These are phyloP conservation scores for Oryza punctata DNA, from an alignment of 176 grass and related monocot species.

Conservation along the genomic window DNA sequence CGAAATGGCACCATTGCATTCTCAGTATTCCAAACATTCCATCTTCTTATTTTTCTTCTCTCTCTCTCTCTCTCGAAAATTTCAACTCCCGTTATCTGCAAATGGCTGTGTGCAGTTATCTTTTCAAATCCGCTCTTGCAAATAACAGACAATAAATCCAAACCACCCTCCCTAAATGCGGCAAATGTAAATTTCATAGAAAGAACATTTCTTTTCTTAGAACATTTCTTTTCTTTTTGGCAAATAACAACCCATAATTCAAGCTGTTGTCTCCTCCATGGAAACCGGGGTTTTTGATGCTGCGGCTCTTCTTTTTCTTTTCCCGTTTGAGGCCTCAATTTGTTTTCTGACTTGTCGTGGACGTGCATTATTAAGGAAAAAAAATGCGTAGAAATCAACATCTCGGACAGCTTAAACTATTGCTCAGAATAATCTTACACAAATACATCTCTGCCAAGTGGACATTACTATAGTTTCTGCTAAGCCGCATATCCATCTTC, in stretches of 20 bases:
- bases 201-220: background rate
- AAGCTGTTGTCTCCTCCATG: conserved; percentile 17
- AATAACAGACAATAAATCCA: background rate
- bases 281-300: background rate
- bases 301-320: background rate
- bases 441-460: conserved; percentile 1
- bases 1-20: background rate
- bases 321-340: background rate
- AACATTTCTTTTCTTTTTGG: background rate
- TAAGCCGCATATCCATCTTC: background rate
- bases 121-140: background rate
- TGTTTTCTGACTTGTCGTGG: background rate
- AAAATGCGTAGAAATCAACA: background rate
- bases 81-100: background rate
- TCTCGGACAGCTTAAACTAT: background rate
- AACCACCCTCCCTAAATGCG: background rate
- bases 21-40: background rate
- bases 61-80: too few relatives aligned
- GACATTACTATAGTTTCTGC: background rate
- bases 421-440: background rate
- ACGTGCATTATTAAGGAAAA: background rate
- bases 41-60: too few relatives aligned
- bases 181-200: background rate
- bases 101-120: background rate
- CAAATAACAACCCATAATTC: background rate